Conservation (phyloP, 371 early-diverging fungal genomes). For the Saksenaea oblongispora region DNA sequence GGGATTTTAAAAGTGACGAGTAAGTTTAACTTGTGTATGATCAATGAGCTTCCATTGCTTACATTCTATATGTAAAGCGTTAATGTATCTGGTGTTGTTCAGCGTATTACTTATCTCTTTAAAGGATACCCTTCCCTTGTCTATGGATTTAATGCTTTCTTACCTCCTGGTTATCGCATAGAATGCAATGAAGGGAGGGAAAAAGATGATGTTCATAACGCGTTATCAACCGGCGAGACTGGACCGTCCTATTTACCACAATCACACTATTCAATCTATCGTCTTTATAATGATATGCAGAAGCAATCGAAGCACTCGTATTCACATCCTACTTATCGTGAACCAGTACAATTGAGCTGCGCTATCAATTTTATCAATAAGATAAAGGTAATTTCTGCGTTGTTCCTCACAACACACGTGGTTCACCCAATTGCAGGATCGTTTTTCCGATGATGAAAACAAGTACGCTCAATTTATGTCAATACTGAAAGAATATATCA, state of each 20-base stretch:
- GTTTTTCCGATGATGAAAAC: constrained; percentile 85
- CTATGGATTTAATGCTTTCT: constrained; percentile 97
- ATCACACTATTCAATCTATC: constrained; percentile 16
- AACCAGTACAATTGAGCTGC: constrained; percentile 91
- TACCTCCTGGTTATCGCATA: constrained; percentile 96
- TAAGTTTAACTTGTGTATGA: constrained; percentile 25
- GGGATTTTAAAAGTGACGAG: constrained; percentile 95
- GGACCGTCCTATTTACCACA: constrained; percentile 15
- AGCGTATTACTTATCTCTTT: constrained; percentile 92
- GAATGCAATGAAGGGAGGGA: not conserved
- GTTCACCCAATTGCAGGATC: constrained; percentile 51
- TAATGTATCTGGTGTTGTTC: constrained; percentile 81
- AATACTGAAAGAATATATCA: constrained; percentile 90
- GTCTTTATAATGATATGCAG: constrained; percentile 6
- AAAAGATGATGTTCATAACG: constrained; percentile 71
- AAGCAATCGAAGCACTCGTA: not conserved
- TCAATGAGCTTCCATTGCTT: not conserved
- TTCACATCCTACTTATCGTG: constrained; percentile 10
- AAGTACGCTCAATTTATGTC: constrained; percentile 93
- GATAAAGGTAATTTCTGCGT: constrained; percentile 68
- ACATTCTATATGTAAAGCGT: not conserved
- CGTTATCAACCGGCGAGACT: constrained; percentile 79
- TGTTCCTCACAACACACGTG: not conserved
- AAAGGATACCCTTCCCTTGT: constrained; percentile 90
- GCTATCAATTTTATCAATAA: constrained; percentile 97